Conservation (phyloP, 2,329 filamentous ascomycete genomes). For the Aspergillus caelatus region DNA sequence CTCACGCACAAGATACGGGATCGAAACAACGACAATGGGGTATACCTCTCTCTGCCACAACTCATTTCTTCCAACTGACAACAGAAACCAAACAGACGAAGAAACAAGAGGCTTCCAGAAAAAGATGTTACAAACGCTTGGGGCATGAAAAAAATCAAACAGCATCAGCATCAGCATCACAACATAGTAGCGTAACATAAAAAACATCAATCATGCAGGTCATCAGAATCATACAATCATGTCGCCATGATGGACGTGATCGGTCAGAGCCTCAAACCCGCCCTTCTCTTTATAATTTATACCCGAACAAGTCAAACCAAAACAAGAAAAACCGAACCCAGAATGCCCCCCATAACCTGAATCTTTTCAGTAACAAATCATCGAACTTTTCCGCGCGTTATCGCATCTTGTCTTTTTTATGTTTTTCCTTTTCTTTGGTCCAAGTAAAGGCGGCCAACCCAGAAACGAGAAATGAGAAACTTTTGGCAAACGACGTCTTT, state of each 20-base stretch:
- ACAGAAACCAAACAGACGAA: slow-evolving; percentile 1
- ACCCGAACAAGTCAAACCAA: slow-evolving; percentile 13
- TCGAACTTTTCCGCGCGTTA: slow-evolving; percentile 18
- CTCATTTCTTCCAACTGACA: slow-evolving; percentile 5
- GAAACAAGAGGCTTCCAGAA: slow-evolving; percentile 1
- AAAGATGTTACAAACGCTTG: slow-evolving; percentile 5
- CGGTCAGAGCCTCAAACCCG: slow-evolving; percentile 22
- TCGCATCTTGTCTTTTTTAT: neutral
- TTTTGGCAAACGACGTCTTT: slow-evolving; percentile 7
- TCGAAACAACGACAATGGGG: slow-evolving; percentile 1
- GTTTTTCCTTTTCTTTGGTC: slow-evolving; percentile 9
- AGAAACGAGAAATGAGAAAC: slow-evolving; percentile 12
- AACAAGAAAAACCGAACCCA: slow-evolving; percentile 19
- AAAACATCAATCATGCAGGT: slow-evolving; percentile 26
- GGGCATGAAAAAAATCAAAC: slow-evolving; percentile 9
- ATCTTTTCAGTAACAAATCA: slow-evolving; percentile 17
- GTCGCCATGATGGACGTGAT: slow-evolving; percentile 30
- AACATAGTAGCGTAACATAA: slow-evolving; percentile 14
- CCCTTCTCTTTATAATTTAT: slow-evolving; percentile 18
- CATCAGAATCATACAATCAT: slow-evolving; percentile 33
- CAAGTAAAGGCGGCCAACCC: slow-evolving; percentile 15
- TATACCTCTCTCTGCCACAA: slow-evolving; percentile 3
- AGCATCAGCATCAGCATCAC: slow-evolving; percentile 8
- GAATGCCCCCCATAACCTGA: slow-evolving; percentile 22
- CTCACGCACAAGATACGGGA: neutral